Conservation (phyloP, 257 asterid genomes). For the Sherardia arvensis region DNA sequence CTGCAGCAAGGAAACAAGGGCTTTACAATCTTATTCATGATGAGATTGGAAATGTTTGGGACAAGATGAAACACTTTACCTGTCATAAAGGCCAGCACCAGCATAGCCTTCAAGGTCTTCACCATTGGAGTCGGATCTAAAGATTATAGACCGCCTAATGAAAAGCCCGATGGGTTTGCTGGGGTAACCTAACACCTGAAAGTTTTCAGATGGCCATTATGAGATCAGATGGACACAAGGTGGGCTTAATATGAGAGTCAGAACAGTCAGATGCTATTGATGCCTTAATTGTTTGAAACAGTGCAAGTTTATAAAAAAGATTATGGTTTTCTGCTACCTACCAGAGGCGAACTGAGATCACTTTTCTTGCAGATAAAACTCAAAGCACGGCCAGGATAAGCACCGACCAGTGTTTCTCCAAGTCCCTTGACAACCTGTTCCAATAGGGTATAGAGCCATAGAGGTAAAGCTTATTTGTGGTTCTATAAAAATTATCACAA, state of each 20-base stretch:
- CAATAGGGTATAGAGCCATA: conserved; percentile 14
- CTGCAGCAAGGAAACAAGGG: conserved; percentile 29
- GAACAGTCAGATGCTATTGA: background rate
- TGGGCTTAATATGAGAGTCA: background rate
- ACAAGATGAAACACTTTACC: conserved; percentile 35
- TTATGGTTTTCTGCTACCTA: conserved; percentile 17
- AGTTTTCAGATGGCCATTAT: background rate
- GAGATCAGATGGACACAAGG: background rate
- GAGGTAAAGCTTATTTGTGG: background rate
- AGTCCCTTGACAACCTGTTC: conserved; percentile 95
- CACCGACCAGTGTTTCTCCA: conserved; percentile 99
- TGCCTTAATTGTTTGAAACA: background rate
- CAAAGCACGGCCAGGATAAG: conserved; percentile 98
- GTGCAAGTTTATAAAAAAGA: background rate
- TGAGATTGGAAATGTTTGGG: background rate
- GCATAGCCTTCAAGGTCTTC: conserved; percentile 99
- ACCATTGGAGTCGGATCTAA: conserved; percentile 98
- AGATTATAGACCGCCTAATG: conserved; percentile 66
- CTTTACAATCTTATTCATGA: background rate
- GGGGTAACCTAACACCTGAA: conserved; percentile 93
- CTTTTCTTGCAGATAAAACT: conserved; percentile 89
- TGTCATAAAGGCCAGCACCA: conserved; percentile 97
- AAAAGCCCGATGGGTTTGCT: conserved; percentile 97
- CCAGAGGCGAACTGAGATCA: conserved; percentile 73
- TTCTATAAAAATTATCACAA: conserved; percentile 2